phyloP scores from a whole-genome alignment of 83 land plant genomes.

The Thuja plicata region DNA sequence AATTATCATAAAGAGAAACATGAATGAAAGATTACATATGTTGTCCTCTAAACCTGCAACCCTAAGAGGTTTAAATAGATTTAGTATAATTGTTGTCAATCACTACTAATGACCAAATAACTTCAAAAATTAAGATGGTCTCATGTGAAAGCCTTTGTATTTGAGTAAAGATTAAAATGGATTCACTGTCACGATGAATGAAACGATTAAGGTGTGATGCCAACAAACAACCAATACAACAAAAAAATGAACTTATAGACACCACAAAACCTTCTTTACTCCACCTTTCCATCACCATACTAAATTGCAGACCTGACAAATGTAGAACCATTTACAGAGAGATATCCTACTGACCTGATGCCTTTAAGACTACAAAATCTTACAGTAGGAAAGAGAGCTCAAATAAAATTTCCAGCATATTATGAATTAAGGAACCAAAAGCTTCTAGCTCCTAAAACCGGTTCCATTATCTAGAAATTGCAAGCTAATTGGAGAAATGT shows the following conservation, averaged over 20 bases:
- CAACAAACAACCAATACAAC: background rate
- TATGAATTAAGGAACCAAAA: slow-evolving; percentile 8
- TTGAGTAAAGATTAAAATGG: background rate
- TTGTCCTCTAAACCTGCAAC: too few relatives aligned
- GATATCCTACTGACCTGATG: background rate
- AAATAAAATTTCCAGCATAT: background rate
- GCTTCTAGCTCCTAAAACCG: background rate
- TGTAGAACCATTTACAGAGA: background rate
- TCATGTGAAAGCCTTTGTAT: background rate
- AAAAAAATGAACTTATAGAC: background rate
- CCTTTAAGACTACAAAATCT: background rate
- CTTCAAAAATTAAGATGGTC: background rate
- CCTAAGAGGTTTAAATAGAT: too few relatives aligned
- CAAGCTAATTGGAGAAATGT: background rate
- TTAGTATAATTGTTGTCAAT: background rate
- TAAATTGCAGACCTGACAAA: background rate
- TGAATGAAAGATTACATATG: too few relatives aligned
- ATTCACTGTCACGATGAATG: background rate
- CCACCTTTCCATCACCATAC: background rate
- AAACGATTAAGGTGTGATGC: background rate
- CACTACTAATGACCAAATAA: background rate
- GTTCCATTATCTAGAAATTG: background rate
- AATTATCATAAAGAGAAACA: too few relatives aligned
- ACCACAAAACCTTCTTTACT: background rate
- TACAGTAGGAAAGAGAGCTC: background rate